phyloP scores from a whole-genome alignment of 2,329 filamentous ascomycete species.

The Ustilaginoidea virens region DNA sequence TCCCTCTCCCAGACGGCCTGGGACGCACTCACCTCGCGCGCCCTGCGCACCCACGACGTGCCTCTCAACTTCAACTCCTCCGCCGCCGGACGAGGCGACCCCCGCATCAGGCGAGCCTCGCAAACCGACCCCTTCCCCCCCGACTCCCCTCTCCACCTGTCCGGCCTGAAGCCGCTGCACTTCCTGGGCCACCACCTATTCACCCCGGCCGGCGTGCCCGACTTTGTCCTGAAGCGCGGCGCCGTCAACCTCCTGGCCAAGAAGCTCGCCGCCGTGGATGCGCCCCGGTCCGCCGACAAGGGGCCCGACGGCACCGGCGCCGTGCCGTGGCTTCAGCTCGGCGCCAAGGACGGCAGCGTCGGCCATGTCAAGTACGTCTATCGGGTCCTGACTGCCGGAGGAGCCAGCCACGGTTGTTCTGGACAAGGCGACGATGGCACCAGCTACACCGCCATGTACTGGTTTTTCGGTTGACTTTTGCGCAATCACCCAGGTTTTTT shows the following conservation, averaged over 20 bases:
- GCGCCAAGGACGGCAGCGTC: slow-evolving; percentile 21
- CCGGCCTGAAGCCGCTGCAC: slow-evolving; percentile 19
- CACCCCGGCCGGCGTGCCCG: slow-evolving; percentile 34
- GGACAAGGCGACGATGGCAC: slow-evolving; percentile 28
- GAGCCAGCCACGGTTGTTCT: slow-evolving; percentile 29
- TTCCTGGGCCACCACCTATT: slow-evolving; percentile 56
- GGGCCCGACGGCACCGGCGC: slow-evolving; percentile 34
- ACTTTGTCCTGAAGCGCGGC: slow-evolving; percentile 37
- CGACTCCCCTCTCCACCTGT: slow-evolving; percentile 22
- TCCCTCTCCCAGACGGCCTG: slow-evolving; percentile 25
- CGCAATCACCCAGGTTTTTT: background rate
- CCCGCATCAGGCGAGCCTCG: slow-evolving; percentile 24
- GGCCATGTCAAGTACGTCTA: slow-evolving; percentile 28
- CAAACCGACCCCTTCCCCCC: slow-evolving; percentile 28
- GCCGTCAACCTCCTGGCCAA: slow-evolving; percentile 25
- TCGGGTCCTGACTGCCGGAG: slow-evolving; percentile 39
- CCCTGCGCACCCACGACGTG: slow-evolving; percentile 24
- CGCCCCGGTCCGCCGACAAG: slow-evolving; percentile 31
- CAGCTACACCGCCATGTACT: slow-evolving; percentile 41
- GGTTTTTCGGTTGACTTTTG: slow-evolving; percentile 28
- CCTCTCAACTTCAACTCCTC: slow-evolving; percentile 31
- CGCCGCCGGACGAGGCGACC: slow-evolving; percentile 12
- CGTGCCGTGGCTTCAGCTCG: slow-evolving; percentile 39
- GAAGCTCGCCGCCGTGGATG: slow-evolving; percentile 32
- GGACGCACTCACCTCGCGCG: slow-evolving; percentile 21